phyloP scores from a whole-genome alignment of 352 stramenopile genomes.

The Phytophthora pini region DNA sequence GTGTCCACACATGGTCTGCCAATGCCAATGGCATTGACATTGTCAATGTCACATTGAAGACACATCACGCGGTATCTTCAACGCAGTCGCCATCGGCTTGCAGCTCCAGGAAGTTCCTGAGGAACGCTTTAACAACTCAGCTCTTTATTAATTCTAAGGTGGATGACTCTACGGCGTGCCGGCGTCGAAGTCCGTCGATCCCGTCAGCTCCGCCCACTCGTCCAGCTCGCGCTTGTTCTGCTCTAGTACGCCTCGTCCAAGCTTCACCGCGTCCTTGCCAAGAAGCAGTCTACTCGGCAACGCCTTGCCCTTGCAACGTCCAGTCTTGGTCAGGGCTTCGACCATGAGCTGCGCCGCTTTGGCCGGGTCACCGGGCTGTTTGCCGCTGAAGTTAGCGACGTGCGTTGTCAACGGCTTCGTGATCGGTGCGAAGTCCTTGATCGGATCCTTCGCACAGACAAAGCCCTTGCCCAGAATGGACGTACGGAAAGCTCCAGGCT shows the following conservation, averaged over 20 bases:
- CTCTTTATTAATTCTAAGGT: constrained; percentile 19
- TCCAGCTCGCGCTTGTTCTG: constrained; percentile 30
- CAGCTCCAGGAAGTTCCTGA: neutral
- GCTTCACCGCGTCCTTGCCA: constrained; percentile 34
- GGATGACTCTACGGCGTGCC: constrained; percentile 17
- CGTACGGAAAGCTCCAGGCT: constrained; percentile 48
- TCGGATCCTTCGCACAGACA: constrained; percentile 23
- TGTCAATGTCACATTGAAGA: constrained; percentile 3
- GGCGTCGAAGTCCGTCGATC: constrained; percentile 34
- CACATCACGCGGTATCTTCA: constrained; percentile 25
- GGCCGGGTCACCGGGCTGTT: constrained; percentile 43
- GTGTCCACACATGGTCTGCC: neutral
- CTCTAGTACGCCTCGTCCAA: constrained; percentile 26
- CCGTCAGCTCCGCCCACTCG: constrained; percentile 31
- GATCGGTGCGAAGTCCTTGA: constrained; percentile 34
- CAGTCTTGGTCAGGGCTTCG: constrained; percentile 47
- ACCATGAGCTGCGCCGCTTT: constrained; percentile 40
- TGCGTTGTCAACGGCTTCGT: constrained; percentile 37
- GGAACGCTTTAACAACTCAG: neutral
- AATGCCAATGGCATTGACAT: too few relatives aligned
- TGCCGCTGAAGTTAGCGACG: constrained; percentile 35
- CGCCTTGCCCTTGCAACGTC: constrained; percentile 30
- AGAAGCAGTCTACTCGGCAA: constrained; percentile 37
- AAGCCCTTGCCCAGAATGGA: constrained; percentile 36
- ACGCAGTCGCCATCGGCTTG: constrained; percentile 1